phyloP scores from a whole-genome alignment of 2,329 filamentous ascomycete species.

The Colletotrichum sublineola region DNA sequence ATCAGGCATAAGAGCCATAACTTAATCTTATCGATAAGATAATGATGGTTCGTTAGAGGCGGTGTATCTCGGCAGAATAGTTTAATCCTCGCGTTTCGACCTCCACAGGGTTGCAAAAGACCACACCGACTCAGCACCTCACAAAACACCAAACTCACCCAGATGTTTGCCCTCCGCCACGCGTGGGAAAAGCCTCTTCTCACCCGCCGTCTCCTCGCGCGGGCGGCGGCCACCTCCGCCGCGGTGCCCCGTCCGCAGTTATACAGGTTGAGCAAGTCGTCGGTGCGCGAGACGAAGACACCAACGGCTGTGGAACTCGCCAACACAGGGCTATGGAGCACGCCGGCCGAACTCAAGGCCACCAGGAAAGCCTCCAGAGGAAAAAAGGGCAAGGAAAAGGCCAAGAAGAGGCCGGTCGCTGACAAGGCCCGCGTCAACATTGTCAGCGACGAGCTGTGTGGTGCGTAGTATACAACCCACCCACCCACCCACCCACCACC shows the following conservation, averaged over 20 bases:
- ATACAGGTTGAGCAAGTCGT: not conserved
- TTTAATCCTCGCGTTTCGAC: not conserved
- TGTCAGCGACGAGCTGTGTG: slow-evolving; percentile 64
- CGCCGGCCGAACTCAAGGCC: not conserved
- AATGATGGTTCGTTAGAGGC: not conserved
- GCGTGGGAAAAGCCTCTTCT: not conserved
- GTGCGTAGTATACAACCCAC: slow-evolving; percentile 46
- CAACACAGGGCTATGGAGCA: not conserved
- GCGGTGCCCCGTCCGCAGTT: not conserved
- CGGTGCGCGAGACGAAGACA: not conserved
- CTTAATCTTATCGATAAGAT: slow-evolving; percentile 2
- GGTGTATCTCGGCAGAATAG: slow-evolving; percentile 1
- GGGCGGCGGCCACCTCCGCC: not conserved
- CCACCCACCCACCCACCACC: not conserved
- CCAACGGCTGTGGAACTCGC: not conserved
- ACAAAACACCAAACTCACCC: not conserved
- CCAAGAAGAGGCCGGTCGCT: not conserved
- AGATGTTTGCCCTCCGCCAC: not conserved
- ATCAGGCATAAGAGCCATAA: too few species aligned
- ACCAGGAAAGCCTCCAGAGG: not conserved
- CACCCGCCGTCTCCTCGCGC: not conserved
- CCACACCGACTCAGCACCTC: not conserved
- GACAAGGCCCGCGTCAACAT: slow-evolving; percentile 62
- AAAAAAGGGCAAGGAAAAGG: not conserved
- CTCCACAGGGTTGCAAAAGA: not conserved